Conservation (phyloP, 1,139 yeast species). For the Eremothecium sinecaudum region DNA sequence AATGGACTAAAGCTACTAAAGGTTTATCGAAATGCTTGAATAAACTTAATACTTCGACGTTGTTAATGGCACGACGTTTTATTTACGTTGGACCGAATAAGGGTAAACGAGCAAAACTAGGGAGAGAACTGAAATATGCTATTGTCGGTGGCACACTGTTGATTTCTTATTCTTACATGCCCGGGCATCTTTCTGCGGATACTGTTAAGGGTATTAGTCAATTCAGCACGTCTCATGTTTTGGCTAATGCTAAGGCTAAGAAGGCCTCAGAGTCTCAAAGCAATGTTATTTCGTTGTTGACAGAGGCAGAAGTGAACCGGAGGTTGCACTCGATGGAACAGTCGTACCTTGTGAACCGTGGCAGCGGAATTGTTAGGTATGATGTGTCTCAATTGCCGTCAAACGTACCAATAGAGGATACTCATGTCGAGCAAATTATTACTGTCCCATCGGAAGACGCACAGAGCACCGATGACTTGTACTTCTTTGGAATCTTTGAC, state of each 20-base stretch:
- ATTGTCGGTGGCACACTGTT: slow-evolving; percentile 16
- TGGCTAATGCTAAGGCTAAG: slow-evolving; percentile 1
- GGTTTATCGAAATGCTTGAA: slow-evolving; percentile 14
- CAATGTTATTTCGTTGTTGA: slow-evolving; percentile 36
- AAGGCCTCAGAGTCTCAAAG: slow-evolving; percentile 1
- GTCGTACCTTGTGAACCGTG: slow-evolving; percentile 68
- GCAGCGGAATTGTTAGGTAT: slow-evolving; percentile 85
- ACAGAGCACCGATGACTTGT: slow-evolving; percentile 68
- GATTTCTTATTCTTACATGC: slow-evolving; percentile 17
- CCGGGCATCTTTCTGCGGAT: slow-evolving; percentile 15
- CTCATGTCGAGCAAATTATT: slow-evolving; percentile 75
- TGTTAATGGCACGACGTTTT: slow-evolving; percentile 6
- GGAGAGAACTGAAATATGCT: slow-evolving; percentile 14
- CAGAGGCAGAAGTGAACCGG: slow-evolving; percentile 65
- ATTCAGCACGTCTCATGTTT: slow-evolving; percentile 8
- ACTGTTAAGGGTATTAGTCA: slow-evolving; percentile 19
- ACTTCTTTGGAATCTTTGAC: slow-evolving; percentile 91
- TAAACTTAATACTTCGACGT: slow-evolving; percentile 11
- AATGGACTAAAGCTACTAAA: slow-evolving; percentile 12
- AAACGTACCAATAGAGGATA: slow-evolving; percentile 92
- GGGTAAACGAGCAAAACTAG: slow-evolving; percentile 7
- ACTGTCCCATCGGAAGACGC: slow-evolving; percentile 56
- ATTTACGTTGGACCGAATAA: slow-evolving; percentile 3
- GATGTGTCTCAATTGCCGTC: slow-evolving; percentile 87
- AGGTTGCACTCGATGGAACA: slow-evolving; percentile 69